Base-by-base conservation (phyloP, 2,329 filamentous ascomycete species). In the Meredithiella fracta region DNA sequence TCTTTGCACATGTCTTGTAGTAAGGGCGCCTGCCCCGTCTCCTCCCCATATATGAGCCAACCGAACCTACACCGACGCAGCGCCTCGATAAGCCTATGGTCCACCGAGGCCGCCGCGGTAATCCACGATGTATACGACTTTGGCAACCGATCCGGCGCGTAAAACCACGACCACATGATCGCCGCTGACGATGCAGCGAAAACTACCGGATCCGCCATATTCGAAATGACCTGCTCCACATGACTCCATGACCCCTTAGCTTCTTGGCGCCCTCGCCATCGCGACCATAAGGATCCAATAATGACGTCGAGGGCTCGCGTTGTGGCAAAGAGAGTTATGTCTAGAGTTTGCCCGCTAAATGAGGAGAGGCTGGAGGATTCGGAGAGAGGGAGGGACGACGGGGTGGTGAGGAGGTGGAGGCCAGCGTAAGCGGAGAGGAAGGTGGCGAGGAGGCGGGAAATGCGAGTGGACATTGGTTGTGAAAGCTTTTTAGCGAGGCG, bases 141-240 rank as follows among this genome's bases (percentile, higher is more conserved):
- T 1, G 88, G 88, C 1, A 94, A 74, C 20, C 78, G 75, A 37
- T 78, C 73, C 0, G 87, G 86, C 8, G 73, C 67, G 69, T 91
- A 94, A 65, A 94, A 83, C 85, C 86, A 94, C 17, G 86, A 78
- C 83, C 86, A 91, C 88, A 94, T 94, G 61, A 94, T 82, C 38
- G 86, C 70, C 22, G 82, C 83, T 40, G 78, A 81, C 20, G 85
- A 89, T 34, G 75, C 67, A 47, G 83, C 79, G 66, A 94, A 94
- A 17, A 90, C 69, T 4, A 77, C 68, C 3, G 85, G 78, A 64
- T 91, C 84, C n/a, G 79, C 62, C 42, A 68, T 62, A 4, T 60
- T 63, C 34, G 70, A 69, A 23, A 71, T 59, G 40, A 67, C 58
- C 51, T 67, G 60, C 55, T 70, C 67, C 15, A 76, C 73, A 61